A percentile compares a stretch with the other conserved stretches of the same genome.
These are phyloP conservation scores for Ceratocystis lukuohia DNA, from an alignment of 2,329 filamentous ascomycete genomes.

Conservation along the genomic window DNA sequence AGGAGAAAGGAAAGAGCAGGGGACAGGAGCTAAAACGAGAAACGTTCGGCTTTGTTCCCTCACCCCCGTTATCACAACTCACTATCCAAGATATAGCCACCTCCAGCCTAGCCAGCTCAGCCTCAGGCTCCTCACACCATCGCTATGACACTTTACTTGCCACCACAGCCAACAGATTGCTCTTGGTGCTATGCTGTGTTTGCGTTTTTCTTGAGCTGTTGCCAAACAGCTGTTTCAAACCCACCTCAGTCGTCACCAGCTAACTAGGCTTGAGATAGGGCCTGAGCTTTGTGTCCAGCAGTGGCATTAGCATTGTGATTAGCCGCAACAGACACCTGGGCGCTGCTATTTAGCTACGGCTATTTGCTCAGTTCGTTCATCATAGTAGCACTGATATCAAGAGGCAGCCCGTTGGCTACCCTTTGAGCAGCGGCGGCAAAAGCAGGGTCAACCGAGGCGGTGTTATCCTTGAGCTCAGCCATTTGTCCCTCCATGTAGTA, in stretches of 20 bases:
- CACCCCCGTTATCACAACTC: neutral
- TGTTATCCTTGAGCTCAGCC: slow-evolving; percentile 3
- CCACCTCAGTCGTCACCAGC: neutral
- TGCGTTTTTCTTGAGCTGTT: too few species aligned
- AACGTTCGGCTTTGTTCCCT: neutral
- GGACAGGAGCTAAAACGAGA: neutral
- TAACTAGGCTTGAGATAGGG: neutral
- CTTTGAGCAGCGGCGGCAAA: slow-evolving; percentile 11
- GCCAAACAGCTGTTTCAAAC: too few species aligned
- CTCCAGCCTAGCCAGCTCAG: too few species aligned
- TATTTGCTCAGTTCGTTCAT: neutral
- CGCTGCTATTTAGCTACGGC: neutral
- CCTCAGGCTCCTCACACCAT: too few species aligned
- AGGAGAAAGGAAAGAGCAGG: neutral
- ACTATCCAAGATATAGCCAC: too few species aligned
- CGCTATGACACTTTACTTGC: too few species aligned
- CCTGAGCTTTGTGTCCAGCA: neutral
- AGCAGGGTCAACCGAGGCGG: slow-evolving; percentile 7
- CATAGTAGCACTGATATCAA: neutral
- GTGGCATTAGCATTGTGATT: neutral
- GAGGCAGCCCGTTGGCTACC: neutral
- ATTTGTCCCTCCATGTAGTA: slow-evolving; percentile 7
- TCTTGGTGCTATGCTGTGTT: too few species aligned
- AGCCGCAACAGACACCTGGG: neutral
- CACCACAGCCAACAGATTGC: too few species aligned